Evolutionary conservation across 2,329 filamentous ascomycete genomes (phyloP).

Genomic region (Fusarium papillatum): DNA sequence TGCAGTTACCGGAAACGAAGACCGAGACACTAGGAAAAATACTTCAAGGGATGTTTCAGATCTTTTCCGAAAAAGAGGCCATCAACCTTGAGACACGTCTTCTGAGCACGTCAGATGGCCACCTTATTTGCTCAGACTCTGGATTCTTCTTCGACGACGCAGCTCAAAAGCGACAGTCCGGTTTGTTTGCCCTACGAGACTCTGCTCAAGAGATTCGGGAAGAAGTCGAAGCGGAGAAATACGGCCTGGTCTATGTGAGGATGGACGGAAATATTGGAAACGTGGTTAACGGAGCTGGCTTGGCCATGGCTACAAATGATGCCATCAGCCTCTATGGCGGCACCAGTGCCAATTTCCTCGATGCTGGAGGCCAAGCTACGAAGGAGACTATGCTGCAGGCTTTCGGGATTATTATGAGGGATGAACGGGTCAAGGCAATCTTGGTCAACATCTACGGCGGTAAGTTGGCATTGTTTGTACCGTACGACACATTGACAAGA

Average conservation of each 20-base stretch:
- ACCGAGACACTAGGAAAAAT: conserved; percentile 33
- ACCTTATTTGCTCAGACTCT: conserved; percentile 51
- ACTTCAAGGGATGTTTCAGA: conserved; percentile 40
- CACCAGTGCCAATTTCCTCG: conserved; percentile 84
- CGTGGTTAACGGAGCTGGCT: conserved; percentile 88
- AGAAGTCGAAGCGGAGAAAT: conserved; percentile 58
- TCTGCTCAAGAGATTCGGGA: conserved; percentile 47
- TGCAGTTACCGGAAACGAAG: conserved; percentile 2
- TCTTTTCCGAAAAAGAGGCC: conserved; percentile 63
- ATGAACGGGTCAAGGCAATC: conserved; percentile 78
- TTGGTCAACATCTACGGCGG: conserved; percentile 70
- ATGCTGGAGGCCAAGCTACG: conserved; percentile 92
- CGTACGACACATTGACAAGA: background rate
- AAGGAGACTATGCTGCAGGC: conserved; percentile 83
- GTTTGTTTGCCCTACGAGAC: conserved; percentile 55
- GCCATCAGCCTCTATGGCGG: conserved; percentile 78
- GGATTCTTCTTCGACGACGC: conserved; percentile 64
- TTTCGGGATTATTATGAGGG: conserved; percentile 80
- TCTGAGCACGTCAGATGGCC: conserved; percentile 44
- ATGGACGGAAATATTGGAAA: conserved; percentile 78
- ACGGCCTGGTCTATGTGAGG: conserved; percentile 86
- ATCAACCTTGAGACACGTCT: conserved; percentile 59
- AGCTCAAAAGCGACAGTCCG: conserved; percentile 55
- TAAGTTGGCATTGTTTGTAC: conserved; percentile 9
- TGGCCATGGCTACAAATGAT: conserved; percentile 94